Conservation (phyloP, 495 filamentous ascomycete species). For the Aspergillus nanangensis region DNA sequence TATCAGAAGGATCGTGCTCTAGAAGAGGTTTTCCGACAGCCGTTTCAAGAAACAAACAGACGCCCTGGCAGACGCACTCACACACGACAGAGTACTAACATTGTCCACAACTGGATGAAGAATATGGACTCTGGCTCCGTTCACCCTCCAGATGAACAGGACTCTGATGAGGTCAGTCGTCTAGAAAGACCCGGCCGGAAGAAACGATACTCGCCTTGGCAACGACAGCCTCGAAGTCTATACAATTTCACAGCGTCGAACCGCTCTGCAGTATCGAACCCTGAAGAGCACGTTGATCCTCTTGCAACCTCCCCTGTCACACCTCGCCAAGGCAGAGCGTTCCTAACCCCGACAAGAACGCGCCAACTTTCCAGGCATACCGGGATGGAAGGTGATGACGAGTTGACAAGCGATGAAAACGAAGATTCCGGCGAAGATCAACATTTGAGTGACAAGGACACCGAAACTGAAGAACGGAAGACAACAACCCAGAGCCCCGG, state of each 20-base stretch:
- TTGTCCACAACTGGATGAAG: constrained; percentile 85
- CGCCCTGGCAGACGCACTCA: constrained; percentile 50
- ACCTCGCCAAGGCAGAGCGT: constrained; percentile 20
- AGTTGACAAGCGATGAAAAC: constrained; percentile 76
- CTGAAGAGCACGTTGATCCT: constrained; percentile 42
- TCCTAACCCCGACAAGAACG: constrained; percentile 18
- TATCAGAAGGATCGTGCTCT: constrained; percentile 85
- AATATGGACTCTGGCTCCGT: constrained; percentile 59
- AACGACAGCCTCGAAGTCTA: constrained; percentile 22
- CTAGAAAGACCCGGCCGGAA: constrained; percentile 45
- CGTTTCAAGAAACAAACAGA: constrained; percentile 41
- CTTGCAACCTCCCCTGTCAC: constrained; percentile 26
- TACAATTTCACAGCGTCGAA: constrained; percentile 49
- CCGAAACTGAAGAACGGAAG: constrained; percentile 15
- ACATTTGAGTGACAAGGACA: constrained; percentile 28
- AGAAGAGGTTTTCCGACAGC: constrained; percentile 83
- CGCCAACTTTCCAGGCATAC: constrained; percentile 52
- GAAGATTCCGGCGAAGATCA: constrained; percentile 44
- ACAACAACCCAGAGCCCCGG: constrained; percentile 12
- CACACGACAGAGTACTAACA: constrained; percentile 63
- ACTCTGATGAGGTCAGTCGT: constrained; percentile 51
- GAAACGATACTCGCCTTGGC: constrained; percentile 26
- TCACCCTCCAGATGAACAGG: constrained; percentile 59
- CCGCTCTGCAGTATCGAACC: constrained; percentile 54
- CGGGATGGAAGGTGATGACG: constrained; percentile 84